A percentile compares a stretch with the other conserved stretches of the same genome.
Evolutionary conservation across 73 alveolate species (phyloP).

Genomic region (Blepharisma stoltei): DNA sequence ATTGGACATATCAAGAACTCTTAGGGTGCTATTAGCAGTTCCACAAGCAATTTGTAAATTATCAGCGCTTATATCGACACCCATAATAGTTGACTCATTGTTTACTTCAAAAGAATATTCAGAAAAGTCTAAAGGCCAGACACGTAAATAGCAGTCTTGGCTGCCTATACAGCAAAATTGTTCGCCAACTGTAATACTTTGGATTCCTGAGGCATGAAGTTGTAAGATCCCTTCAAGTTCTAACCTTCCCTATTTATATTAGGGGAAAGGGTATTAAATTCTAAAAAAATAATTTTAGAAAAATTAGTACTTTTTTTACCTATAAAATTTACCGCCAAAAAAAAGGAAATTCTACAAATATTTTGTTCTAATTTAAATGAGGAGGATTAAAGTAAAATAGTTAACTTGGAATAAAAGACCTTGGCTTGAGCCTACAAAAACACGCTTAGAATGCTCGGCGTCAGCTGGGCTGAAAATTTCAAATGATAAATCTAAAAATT

Average conservation of each 20-base stretch:
- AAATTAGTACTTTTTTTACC: too few species aligned
- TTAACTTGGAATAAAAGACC: conserved; percentile 60
- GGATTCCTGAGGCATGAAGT: conserved; percentile 79
- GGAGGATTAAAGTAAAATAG: conserved; percentile 59
- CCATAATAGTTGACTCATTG: conserved; percentile 84
- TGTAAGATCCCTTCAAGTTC: conserved; percentile 80
- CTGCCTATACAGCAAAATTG: conserved; percentile 91
- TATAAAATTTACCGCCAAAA: too few species aligned
- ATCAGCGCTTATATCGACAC: conserved; percentile 88
- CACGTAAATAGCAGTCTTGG: conserved; percentile 79
- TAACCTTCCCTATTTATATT: too few species aligned
- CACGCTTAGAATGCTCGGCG: conserved; percentile 47
- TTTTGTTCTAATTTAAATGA: too few species aligned
- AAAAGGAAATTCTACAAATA: too few species aligned
- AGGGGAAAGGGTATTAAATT: too few species aligned
- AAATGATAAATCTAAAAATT: conserved; percentile 73
- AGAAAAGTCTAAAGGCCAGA: conserved; percentile 90
- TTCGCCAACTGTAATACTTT: conserved; percentile 78
- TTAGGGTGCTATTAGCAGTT: conserved; percentile 77
- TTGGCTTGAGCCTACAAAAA: conserved; percentile 58
- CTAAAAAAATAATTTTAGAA: too few species aligned
- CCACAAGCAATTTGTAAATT: conserved; percentile 86
- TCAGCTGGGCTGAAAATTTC: conserved; percentile 47
- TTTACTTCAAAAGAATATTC: conserved; percentile 90
- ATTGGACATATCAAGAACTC: conserved; percentile 73